A percentile compares a stretch with the other conserved stretches of the same genome.
Conservation (phyloP, 2,329 filamentous ascomycete species). For the Aotearoamyces nothofagi region DNA sequence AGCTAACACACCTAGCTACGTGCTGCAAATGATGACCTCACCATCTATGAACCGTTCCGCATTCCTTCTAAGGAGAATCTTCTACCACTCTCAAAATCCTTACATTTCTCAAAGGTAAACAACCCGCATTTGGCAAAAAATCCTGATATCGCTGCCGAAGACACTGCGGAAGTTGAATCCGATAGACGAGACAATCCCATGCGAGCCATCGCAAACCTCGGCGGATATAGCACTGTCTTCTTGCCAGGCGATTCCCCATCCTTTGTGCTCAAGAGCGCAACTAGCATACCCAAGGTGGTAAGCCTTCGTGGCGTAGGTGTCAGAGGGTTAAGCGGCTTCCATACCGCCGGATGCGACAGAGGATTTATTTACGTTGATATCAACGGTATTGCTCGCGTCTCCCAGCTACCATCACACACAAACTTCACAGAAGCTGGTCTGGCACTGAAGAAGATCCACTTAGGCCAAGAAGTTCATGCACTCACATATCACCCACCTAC, state of each 20-base stretch:
- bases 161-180: slow-evolving; percentile 32
- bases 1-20: slow-evolving; percentile 39
- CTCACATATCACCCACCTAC: slow-evolving; percentile 65
- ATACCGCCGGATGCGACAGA: slow-evolving; percentile 60
- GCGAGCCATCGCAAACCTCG: slow-evolving; percentile 40
- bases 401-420: slow-evolving; percentile 50
- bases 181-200: slow-evolving; percentile 25
- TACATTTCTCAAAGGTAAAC: slow-evolving; percentile 64
- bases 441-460: slow-evolving; percentile 53
- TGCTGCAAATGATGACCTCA: slow-evolving; percentile 66
- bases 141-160: slow-evolving; percentile 30
- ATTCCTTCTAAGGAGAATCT: slow-evolving; percentile 18
- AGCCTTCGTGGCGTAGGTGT: slow-evolving; percentile 54
- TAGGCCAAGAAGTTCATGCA: slow-evolving; percentile 56
- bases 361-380: slow-evolving; percentile 75
- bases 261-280: slow-evolving; percentile 71
- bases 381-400: slow-evolving; percentile 57
- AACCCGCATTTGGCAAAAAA: slow-evolving; percentile 52
- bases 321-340: slow-evolving; percentile 58
- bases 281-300: slow-evolving; percentile 62
- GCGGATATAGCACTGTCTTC: slow-evolving; percentile 69
- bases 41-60: slow-evolving; percentile 71
- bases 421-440: slow-evolving; percentile 64
- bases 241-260: slow-evolving; percentile 66
- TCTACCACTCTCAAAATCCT: slow-evolving; percentile 20